phyloP scores from a whole-genome alignment of 2,329 filamentous ascomycete genomes.

The Calonectria pteridis region DNA sequence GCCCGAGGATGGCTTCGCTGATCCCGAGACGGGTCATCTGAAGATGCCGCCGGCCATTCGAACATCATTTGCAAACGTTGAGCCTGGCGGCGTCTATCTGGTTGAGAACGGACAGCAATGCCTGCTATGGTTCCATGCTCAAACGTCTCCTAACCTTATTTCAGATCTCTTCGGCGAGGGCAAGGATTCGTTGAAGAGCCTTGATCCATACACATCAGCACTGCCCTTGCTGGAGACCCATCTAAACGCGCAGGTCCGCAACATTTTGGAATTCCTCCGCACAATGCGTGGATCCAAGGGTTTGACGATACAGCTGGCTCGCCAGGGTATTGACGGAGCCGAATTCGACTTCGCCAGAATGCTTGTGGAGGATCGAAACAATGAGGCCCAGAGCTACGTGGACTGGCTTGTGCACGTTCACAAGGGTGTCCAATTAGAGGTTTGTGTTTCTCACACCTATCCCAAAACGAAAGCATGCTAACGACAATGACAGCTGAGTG shows the following conservation, averaged over 20 bases:
- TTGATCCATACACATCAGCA: slow-evolving; percentile 85
- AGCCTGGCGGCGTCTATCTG: slow-evolving; percentile 93
- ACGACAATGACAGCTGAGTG: slow-evolving; percentile 65
- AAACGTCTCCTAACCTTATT: slow-evolving; percentile 92
- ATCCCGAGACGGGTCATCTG: slow-evolving; percentile 85
- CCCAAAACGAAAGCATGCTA: slow-evolving; percentile 11
- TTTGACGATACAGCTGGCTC: slow-evolving; percentile 87
- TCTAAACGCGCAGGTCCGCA: slow-evolving; percentile 93
- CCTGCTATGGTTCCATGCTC: slow-evolving; percentile 91
- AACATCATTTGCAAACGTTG: slow-evolving; percentile 87
- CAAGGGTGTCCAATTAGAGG: slow-evolving; percentile 91
- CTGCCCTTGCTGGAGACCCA: slow-evolving; percentile 91
- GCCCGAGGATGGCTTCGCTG: slow-evolving; percentile 91
- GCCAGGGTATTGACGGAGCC: slow-evolving; percentile 92
- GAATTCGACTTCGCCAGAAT: slow-evolving; percentile 96
- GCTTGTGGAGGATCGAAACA: slow-evolving; percentile 94
- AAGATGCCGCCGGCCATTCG: slow-evolving; percentile 85
- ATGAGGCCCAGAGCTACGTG: slow-evolving; percentile 97
- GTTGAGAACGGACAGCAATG: slow-evolving; percentile 96
- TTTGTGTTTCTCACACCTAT: slow-evolving; percentile 52
- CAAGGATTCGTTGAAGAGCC: slow-evolving; percentile 74
- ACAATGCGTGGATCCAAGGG: slow-evolving; percentile 87
- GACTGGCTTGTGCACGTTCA: slow-evolving; percentile 98
- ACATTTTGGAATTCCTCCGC: slow-evolving; percentile 89
- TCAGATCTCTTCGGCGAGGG: slow-evolving; percentile 89